A percentile compares a stretch with the other conserved stretches of the same genome.
phyloP scores from a whole-genome alignment of 441 rosid species.

The Erodium texanum region DNA sequence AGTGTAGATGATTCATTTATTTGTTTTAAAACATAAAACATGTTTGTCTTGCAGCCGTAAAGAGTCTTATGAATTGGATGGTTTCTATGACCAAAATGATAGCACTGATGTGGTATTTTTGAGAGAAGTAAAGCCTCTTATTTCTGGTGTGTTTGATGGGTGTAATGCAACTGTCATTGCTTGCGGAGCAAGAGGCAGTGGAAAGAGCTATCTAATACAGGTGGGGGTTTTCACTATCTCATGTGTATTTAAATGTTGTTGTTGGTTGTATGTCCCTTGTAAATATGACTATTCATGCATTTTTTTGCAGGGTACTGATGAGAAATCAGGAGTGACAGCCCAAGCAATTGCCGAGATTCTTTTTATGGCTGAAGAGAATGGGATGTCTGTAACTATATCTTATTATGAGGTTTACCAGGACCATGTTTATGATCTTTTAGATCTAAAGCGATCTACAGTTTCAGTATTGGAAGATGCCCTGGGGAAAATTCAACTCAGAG shows the following conservation, averaged over 20 bases:
- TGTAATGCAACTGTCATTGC: constrained; percentile 18
- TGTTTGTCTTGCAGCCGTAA: constrained; percentile 13
- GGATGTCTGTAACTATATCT: constrained; percentile 31
- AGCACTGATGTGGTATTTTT: constrained; percentile 9
- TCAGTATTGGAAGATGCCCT: constrained; percentile 35
- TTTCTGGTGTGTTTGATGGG: constrained; percentile 17
- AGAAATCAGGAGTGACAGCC: constrained; percentile 36
- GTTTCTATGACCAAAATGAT: constrained; percentile 15
- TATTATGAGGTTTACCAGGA: constrained; percentile 46
- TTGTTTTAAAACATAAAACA: neutral
- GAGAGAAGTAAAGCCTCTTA: constrained; percentile 21
- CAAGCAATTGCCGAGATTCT: constrained; percentile 40
- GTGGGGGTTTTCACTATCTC: neutral
- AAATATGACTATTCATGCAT: constrained; percentile 6
- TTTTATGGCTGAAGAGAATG: constrained; percentile 32
- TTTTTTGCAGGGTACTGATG: constrained; percentile 43
- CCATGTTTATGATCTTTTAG: constrained; percentile 40
- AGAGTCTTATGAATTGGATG: constrained; percentile 14
- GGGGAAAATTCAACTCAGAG: constrained; percentile 54
- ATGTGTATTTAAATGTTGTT: neutral
- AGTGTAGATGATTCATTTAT: neutral
- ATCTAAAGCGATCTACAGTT: constrained; percentile 35
- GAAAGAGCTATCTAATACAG: constrained; percentile 20
- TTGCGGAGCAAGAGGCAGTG: constrained; percentile 22
- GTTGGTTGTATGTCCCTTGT: neutral